Percentiles rank a stretch among this genome's conserved stretches.
Evolutionary conservation across 2,329 filamentous ascomycete genomes (phyloP).

Genomic region (Penicillium sp.): DNA sequence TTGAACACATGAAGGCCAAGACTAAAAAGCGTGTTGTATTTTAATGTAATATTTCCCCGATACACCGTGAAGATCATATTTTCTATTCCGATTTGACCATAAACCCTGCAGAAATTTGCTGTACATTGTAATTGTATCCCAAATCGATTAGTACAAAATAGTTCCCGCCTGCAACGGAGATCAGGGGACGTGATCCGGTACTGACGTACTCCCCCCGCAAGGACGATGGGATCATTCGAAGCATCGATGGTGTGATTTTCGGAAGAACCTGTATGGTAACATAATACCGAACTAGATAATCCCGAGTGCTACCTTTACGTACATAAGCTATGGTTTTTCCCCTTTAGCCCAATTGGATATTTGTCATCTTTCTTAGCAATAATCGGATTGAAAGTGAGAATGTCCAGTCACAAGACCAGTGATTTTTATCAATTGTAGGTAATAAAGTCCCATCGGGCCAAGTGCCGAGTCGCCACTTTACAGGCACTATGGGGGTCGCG

Average conservation of each 20-base stretch:
- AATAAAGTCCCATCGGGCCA: not conserved
- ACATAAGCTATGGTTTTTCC: not conserved
- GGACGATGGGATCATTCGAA: slow-evolving; percentile 20
- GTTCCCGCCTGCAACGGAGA: slow-evolving; percentile 23
- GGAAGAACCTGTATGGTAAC: slow-evolving; percentile 4
- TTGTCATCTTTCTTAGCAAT: not conserved
- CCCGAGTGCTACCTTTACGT: not conserved
- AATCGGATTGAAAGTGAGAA: not conserved
- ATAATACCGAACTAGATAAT: not conserved
- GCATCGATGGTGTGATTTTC: slow-evolving; percentile 29
- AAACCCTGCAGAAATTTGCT: not conserved
- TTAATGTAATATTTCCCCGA: not conserved
- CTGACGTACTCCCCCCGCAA: slow-evolving; percentile 23
- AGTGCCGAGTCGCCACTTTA: slow-evolving; percentile 14
- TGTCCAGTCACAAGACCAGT: slow-evolving; percentile 2
- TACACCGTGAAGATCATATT: not conserved
- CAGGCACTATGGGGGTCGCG: not conserved
- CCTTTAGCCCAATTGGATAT: not conserved
- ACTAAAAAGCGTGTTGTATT: slow-evolving; percentile 2
- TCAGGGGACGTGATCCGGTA: slow-evolving; percentile 22
- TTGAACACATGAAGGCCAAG: slow-evolving; percentile 2
- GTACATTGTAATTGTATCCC: not conserved
- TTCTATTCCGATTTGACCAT: not conserved
- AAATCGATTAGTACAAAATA: slow-evolving; percentile 11
- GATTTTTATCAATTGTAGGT: not conserved